Conservation (phyloP, 2,329 filamentous ascomycete species). For the Colletotrichum lupini region DNA sequence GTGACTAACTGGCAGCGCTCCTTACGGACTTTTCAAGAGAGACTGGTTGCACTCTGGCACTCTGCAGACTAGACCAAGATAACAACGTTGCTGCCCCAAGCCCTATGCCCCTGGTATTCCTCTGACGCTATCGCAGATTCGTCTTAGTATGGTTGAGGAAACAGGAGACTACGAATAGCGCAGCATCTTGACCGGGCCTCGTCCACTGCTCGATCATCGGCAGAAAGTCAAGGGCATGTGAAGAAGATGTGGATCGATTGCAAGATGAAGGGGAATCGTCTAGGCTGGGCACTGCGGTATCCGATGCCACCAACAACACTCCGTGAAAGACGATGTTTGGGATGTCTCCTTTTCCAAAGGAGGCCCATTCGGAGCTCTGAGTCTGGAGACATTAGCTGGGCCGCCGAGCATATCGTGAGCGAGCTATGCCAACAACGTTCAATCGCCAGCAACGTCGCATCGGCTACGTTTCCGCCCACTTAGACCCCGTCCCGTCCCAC, state of each 20-base stretch:
- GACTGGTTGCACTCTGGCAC: background rate
- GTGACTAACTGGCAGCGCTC: background rate
- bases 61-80: background rate
- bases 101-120: constrained; percentile 15
- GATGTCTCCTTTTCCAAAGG: background rate
- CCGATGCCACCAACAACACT: background rate
- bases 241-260: background rate
- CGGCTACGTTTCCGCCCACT: background rate
- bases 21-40: background rate
- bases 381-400: background rate
- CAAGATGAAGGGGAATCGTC: background rate
- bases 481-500: background rate
- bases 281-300: background rate
- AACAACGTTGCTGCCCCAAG: constrained; percentile 14
- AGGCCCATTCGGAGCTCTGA: background rate
- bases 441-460: constrained; percentile 1
- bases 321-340: background rate
- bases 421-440: background rate
- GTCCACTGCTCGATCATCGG: background rate
- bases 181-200: background rate
- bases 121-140: constrained; percentile 8
- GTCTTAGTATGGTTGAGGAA: background rate
- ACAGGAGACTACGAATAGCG: background rate
- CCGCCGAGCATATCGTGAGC: background rate
- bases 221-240: constrained; percentile 5